Percentiles rank a stretch among this genome's conserved stretches.
These are phyloP conservation scores for Alternaria brassicae DNA, from an alignment of 2,329 filamentous ascomycete genomes.

Conservation along the genomic window DNA sequence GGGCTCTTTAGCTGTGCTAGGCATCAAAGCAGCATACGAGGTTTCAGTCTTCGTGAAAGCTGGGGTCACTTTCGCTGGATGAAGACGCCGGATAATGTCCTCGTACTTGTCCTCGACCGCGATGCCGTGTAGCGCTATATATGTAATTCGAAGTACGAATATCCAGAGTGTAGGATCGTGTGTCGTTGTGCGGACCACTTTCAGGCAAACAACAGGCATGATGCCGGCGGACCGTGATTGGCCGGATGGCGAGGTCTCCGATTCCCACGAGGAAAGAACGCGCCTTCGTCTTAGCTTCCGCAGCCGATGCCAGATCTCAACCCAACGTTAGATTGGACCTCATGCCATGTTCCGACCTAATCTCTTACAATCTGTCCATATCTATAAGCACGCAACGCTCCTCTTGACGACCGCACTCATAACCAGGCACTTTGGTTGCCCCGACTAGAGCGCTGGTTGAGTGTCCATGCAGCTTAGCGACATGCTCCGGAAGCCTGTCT, in stretches of 20 bases:
- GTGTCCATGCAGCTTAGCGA: background rate
- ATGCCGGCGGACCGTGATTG: constrained; percentile 15
- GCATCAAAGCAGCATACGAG: background rate
- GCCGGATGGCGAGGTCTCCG: constrained; percentile 4
- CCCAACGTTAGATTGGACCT: background rate
- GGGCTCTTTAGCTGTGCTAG: background rate
- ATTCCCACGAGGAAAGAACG: constrained; percentile 9
- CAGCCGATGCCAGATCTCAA: constrained; percentile 5
- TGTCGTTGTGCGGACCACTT: constrained; percentile 19
- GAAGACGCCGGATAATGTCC: background rate
- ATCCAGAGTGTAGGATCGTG: background rate
- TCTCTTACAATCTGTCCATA: background rate
- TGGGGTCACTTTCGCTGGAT: background rate
- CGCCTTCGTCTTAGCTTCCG: constrained; percentile 17
- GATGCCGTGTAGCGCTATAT: background rate
- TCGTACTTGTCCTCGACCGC: background rate
- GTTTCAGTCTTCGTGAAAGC: background rate
- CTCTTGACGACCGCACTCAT: background rate
- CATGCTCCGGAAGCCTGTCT: background rate
- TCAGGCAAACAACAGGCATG: constrained; percentile 16
- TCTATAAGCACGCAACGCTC: background rate
- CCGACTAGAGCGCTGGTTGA: background rate
- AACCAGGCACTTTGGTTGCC: background rate
- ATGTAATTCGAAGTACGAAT: background rate
- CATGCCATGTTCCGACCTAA: background rate